Base-by-base conservation (phyloP, 1,139 yeast genomes). In the Waltiozyma sp. region DNA sequence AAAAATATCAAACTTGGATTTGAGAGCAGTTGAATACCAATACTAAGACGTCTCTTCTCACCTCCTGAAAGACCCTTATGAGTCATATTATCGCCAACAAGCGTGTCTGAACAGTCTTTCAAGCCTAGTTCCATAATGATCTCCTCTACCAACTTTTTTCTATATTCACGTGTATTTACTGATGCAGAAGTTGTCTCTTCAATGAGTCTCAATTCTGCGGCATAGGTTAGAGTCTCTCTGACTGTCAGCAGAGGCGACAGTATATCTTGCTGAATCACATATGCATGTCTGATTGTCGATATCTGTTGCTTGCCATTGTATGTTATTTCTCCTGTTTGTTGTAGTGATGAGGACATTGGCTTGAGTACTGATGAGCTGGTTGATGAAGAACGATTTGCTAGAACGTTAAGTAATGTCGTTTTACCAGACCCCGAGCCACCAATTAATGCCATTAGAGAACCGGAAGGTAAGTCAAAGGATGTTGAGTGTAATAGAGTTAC, bases 381-480 rank as follows among this genome's bases (percentile, higher is more conserved):
- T 13, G 66, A 68, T 3, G 53, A 43, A 0, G 54, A 46, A 46
- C 89, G 61, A 40, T 77, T 73, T 0, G 95, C 86, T 46, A 87
- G 61, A 1, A 79, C 75, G 53, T 87, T 86, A 31, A 87, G 65
- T 37, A 87, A 59, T 0, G 95, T 84, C 0, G 95, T 87, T 56
- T 87, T 87, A 5, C 95, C 95, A 7, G 88, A 77, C 0, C 95
- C 95, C 0, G 93, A 80, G 0, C 93, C 89, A 3, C 94, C 94
- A 66, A 83, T 73, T 26, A 84, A 80, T 5, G 91, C 91, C 63
- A 81, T 50, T n/a, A 55, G 37, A 0, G 70, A 49, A 74, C 62
- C 40, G 71, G 66, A 36, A 75, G 73, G 71, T 11, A 82, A 65
- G 42, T 76, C 75, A 47, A 81, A 35, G 13, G 37, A 35, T 10